A percentile compares a stretch with the other conserved stretches of the same genome.
phyloP scores from a whole-genome alignment of 257 asterid species.

The Eucommia ulmoides region DNA sequence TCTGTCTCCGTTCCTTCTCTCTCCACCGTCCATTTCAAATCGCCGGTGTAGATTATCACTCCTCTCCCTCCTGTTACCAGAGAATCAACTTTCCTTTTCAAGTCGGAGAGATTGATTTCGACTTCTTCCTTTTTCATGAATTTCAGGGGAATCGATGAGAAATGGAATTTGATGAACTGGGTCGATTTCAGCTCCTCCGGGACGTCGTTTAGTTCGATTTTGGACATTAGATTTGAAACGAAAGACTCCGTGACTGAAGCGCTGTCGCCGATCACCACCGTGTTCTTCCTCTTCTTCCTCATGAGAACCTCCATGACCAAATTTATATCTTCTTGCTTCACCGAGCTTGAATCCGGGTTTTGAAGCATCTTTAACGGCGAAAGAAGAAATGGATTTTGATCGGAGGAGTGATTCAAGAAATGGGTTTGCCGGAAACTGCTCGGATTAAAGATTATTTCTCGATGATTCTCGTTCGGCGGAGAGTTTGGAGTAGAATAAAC shows the following conservation, averaged over 20 bases:
- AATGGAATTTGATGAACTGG: constrained; percentile 38
- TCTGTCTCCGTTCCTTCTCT: constrained; percentile 1
- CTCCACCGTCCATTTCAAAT: constrained; percentile 55
- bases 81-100: constrained; percentile 54
- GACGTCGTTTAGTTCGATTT: constrained; percentile 36
- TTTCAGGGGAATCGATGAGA: constrained; percentile 43
- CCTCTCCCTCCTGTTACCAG: constrained; percentile 21
- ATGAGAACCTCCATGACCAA: constrained; percentile 26
- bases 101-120: constrained; percentile 37
- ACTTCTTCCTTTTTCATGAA: constrained; percentile 58
- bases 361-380: constrained; percentile 22
- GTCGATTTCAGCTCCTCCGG: constrained; percentile 40
- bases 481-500: constrained; percentile 62
- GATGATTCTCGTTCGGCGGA: constrained; percentile 26
- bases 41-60: constrained; percentile 52
- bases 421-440: constrained; percentile 19
- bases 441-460: constrained; percentile 10
- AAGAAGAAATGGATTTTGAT: constrained; percentile 21
- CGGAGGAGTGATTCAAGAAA: constrained; percentile 10
- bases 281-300: constrained; percentile 24
- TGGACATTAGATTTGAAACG: constrained; percentile 26
- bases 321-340: constrained; percentile 23
- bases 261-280: constrained; percentile 47
- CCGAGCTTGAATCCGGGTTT: constrained; percentile 4
- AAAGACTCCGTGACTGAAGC: constrained; percentile 26